Evolutionary conservation across 805 yeast genomes (phyloP), one percentile per base, ranked within the genome.

Genomic region (Wickerhamomyces pijperi): DNA sequence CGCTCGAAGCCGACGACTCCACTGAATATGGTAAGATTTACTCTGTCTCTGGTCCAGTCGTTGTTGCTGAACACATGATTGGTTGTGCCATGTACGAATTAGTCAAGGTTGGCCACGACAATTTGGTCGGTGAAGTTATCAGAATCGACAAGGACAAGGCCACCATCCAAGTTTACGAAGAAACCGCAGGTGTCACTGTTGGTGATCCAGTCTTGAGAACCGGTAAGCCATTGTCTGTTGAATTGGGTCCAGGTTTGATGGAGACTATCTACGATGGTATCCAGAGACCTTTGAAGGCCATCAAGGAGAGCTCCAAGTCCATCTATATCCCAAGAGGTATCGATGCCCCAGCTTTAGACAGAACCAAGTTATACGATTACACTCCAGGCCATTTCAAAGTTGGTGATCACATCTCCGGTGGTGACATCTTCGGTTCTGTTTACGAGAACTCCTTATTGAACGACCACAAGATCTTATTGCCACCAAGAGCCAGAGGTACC

Each of bases 61-160:
- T 92, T 39, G 80, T 92, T 36, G 98, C 98, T 37, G 97, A 92
- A 65, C 82, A 92, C 69, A 87, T 92, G 97, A 84, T 88, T 65
- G 99, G 99, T 47, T 86, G 97, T 76, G 97, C 97, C 54, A 92
- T 92, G 99, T 90, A 92, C 74, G 99, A 92, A 63, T 74, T 92
- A 64, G 99, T 90, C 56, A 87, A 81, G 63, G 98, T 92, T 48
- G 97, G 99, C 52, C 97, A 92, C 63, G 95, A 85, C 53, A 85
- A 75, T 62, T 75, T 92, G 60, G 97, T 92, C 36, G 99, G 99
- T 61, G 99, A 92, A 67, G 97, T 92, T 49, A 92, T 92, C 63
- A 81, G 98, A 72, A 90, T 92, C 50, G 92, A 79, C 57, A 94
- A 78, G 47, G 98, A 92, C 61, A 90, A 88, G 66, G 96, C 97